Evolutionary conservation across 2,329 filamentous ascomycete species (phyloP).

Genomic region (Thermothelomyces thermophilus): DNA sequence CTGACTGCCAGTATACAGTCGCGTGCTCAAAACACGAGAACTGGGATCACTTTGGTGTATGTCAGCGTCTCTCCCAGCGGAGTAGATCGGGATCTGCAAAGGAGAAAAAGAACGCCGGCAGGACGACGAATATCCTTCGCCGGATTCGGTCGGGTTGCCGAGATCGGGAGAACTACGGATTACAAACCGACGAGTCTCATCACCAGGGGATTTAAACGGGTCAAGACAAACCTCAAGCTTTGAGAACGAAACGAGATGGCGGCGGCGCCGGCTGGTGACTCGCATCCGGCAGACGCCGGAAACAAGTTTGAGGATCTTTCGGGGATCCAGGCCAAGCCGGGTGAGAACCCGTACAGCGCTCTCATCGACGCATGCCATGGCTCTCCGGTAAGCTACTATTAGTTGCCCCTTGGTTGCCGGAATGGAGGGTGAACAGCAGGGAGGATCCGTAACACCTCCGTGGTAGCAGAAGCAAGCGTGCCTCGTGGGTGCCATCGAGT

Average conservation of each 20-base stretch:
- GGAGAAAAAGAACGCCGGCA: too few species aligned
- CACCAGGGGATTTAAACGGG: neutral
- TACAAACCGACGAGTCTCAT: too few species aligned
- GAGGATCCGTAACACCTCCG: neutral
- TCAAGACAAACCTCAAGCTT: neutral
- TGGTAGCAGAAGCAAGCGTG: neutral
- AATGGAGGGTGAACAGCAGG: neutral
- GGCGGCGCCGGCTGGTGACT: conserved; percentile 32
- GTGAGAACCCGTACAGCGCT: conserved; percentile 69
- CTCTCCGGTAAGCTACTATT: conserved; percentile 55
- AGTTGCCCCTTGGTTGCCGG: neutral
- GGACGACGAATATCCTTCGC: too few species aligned
- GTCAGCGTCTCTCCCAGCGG: too few species aligned
- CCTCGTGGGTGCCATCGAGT: too few species aligned
- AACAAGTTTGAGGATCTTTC: conserved; percentile 52
- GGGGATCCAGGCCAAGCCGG: conserved; percentile 41
- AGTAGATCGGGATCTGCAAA: too few species aligned
- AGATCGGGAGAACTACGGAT: too few species aligned
- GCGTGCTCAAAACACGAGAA: too few species aligned
- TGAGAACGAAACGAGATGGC: conserved; percentile 26
- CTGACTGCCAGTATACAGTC: too few species aligned
- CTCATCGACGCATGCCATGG: conserved; percentile 62
- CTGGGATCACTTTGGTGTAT: too few species aligned
- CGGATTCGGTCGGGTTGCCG: too few species aligned
- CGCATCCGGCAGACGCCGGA: conserved; percentile 32